Conservation (phyloP, 139 green algal genomes). For the Chlamydomonas sp. region DNA sequence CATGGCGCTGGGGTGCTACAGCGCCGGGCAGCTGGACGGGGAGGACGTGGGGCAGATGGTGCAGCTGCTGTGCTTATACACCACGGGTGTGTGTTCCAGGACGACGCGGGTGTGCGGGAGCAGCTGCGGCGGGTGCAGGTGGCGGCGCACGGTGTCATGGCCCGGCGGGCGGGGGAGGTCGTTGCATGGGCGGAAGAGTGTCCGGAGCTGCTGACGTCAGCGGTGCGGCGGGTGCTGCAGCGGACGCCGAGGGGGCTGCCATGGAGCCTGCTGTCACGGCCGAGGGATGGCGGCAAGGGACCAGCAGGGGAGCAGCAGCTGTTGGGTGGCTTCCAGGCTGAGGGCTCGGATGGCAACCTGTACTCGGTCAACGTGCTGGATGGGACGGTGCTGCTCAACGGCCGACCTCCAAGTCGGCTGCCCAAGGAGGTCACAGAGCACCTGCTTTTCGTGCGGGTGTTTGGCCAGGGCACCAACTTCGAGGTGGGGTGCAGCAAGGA, state of each 20-base stretch:
- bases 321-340: constrained; percentile 37
- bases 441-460: constrained; percentile 50
- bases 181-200: neutral
- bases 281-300: no score
- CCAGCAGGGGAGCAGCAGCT: no score
- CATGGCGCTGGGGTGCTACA: constrained; percentile 26
- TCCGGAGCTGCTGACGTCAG: neutral
- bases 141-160: constrained; percentile 24
- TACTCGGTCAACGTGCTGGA: constrained; percentile 60
- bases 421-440: constrained; percentile 46
- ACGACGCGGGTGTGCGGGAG: neutral
- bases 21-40: neutral
- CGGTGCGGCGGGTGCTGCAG: neutral
- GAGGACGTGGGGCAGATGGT: constrained; percentile 13
- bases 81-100: constrained; percentile 41
- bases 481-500: constrained; percentile 41
- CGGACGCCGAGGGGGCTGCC: neutral
- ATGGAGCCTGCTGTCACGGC: neutral
- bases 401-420: constrained; percentile 38
- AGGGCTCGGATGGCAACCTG: constrained; percentile 28
- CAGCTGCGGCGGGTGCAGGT: constrained; percentile 33
- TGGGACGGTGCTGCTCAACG: constrained; percentile 43
- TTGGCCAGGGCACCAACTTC: constrained; percentile 51
- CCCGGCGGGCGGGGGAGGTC: neutral
- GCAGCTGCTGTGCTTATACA: constrained; percentile 40